These are phyloP conservation scores for Penicillium taxi DNA, from an alignment of 495 filamentous ascomycete genomes.

Conservation along the genomic window DNA sequence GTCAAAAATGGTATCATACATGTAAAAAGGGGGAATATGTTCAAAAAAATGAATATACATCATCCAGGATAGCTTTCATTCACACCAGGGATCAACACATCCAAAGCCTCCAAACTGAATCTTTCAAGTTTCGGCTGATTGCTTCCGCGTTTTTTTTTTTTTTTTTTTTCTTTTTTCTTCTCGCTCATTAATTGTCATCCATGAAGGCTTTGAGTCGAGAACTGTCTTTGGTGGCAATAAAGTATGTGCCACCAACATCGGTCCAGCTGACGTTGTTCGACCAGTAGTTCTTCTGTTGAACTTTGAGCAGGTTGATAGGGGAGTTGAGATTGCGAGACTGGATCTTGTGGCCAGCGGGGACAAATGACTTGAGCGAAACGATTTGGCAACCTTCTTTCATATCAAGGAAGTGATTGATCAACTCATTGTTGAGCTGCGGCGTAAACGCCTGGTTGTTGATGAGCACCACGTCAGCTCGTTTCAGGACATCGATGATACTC, in stretches of 20 bases:
- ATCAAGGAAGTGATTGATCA: conserved; percentile 88
- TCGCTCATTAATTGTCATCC: conserved; percentile 25
- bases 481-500: conserved; percentile 60
- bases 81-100: conserved; percentile 2
- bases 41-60: conserved; percentile 20
- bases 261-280: conserved; percentile 89
- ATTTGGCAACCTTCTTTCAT: conserved; percentile 87
- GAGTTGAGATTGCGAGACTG: conserved; percentile 61
- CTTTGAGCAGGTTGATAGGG: conserved; percentile 69
- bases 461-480: conserved; percentile 81
- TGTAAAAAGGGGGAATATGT: conserved; percentile 10
- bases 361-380: conserved; percentile 76
- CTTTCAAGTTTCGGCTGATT: not conserved
- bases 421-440: conserved; percentile 71
- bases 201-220: conserved; percentile 42
- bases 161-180: no score
- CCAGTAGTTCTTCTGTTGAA: conserved; percentile 69
- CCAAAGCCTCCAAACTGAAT: conserved; percentile 1
- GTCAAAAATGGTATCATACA: conserved; percentile 19
- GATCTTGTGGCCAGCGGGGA: conserved; percentile 61
- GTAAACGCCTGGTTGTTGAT: conserved; percentile 98
- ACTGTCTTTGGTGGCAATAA: conserved; percentile 77
- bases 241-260: conserved; percentile 72
- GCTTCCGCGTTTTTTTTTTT: no score
- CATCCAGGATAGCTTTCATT: conserved; percentile 5